These are phyloP conservation scores for Wickerhamiella azyma DNA, from an alignment of 805 yeast genomes.

Conservation along the genomic window DNA sequence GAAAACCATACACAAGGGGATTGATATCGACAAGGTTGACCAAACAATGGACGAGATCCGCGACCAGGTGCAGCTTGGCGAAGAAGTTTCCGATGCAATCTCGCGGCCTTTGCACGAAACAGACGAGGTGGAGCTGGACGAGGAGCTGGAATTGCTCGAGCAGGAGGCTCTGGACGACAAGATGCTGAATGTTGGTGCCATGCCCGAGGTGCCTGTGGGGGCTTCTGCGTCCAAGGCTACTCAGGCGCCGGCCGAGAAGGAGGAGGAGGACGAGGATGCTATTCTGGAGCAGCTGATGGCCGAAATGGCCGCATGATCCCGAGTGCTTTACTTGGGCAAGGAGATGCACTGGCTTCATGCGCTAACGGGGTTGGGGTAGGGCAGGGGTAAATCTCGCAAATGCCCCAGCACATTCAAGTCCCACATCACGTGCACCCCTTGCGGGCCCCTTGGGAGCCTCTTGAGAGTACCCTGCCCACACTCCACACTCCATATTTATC, in stretches of 20 bases:
- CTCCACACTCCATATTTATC: no score
- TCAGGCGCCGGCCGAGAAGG: slow-evolving; percentile 12
- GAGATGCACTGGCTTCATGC: no score
- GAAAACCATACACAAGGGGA: slow-evolving; percentile 90
- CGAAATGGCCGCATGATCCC: slow-evolving; percentile 33
- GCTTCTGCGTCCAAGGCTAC: slow-evolving; percentile 14
- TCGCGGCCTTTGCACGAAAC: slow-evolving; percentile 82
- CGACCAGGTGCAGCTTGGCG: slow-evolving; percentile 90
- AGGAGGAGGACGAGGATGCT: slow-evolving; percentile 32
- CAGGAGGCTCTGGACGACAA: slow-evolving; percentile 61
- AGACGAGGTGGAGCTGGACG: slow-evolving; percentile 84
- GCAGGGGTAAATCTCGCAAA: no score
- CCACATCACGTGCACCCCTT: no score
- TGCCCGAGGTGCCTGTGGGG: slow-evolving; percentile 23
- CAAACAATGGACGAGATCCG: slow-evolving; percentile 96
- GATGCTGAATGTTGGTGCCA: slow-evolving; percentile 34
- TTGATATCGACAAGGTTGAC: slow-evolving; percentile 92
- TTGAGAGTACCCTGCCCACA: no score
- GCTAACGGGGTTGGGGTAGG: no score
- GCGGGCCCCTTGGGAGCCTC: no score
- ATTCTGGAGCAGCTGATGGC: slow-evolving; percentile 32
- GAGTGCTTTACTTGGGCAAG: no score
- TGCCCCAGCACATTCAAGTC: no score
- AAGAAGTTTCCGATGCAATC: slow-evolving; percentile 91
- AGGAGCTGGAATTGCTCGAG: slow-evolving; percentile 78